phyloP scores from a whole-genome alignment of 2,329 filamentous ascomycete genomes.

The Coniochaeta sp. region DNA sequence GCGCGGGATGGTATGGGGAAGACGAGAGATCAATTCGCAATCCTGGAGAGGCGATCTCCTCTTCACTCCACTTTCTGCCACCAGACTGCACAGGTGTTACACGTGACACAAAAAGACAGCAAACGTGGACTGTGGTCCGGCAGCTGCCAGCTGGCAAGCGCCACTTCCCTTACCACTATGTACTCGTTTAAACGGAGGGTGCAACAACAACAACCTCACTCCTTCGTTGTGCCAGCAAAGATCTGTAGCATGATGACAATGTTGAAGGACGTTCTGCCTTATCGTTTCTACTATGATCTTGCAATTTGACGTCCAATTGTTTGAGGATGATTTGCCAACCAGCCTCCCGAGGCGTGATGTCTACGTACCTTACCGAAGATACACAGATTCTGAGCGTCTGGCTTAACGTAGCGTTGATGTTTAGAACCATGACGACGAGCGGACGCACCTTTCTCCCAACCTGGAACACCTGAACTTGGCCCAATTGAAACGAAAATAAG shows the following conservation, averaged over 20 bases:
- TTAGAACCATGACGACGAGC: too few species aligned
- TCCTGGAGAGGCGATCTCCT: slow-evolving; percentile 1
- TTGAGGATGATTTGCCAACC: too few species aligned
- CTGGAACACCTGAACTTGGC: too few species aligned
- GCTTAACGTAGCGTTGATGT: too few species aligned
- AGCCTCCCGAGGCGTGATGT: too few species aligned
- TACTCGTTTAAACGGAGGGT: neutral
- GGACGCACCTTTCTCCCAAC: too few species aligned
- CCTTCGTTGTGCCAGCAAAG: neutral
- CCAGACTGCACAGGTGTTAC: neutral
- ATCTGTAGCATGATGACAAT: neutral
- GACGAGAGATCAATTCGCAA: slow-evolving; percentile 2
- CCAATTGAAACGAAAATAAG: too few species aligned
- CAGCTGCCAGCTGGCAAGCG: neutral
- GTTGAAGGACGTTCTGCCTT: neutral
- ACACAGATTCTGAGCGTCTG: too few species aligned
- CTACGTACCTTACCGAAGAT: too few species aligned
- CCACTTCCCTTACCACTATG: too few species aligned
- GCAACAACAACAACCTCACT: neutral
- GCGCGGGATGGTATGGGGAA: slow-evolving; percentile 2
- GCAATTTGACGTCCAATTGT: neutral
- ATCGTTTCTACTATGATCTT: neutral
- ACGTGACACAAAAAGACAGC: neutral
- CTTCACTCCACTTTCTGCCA: neutral
- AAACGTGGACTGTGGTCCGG: neutral